phyloP scores from a whole-genome alignment of 345 rosid genomes.

The Aquilaria sinensis region DNA sequence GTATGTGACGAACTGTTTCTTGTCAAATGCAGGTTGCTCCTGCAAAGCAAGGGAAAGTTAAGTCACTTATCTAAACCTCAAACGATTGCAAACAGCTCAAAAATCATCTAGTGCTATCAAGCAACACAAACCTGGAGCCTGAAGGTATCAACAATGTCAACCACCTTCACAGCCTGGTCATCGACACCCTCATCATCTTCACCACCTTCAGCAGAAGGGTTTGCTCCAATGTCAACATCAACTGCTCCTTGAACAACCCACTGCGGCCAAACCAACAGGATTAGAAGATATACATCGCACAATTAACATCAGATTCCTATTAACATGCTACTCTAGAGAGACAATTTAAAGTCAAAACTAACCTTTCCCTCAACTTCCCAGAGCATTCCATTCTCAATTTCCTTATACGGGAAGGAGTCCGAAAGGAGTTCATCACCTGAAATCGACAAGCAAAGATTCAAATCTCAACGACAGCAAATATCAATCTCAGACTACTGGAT shows the following conservation, averaged over 20 bases:
- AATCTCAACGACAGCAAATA: background rate
- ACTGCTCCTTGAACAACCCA: constrained; percentile 83
- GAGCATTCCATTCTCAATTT: constrained; percentile 56
- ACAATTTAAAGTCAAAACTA: background rate
- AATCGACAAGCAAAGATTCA: constrained; percentile 4
- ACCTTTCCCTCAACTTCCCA: constrained; percentile 99
- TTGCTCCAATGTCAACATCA: constrained; percentile 86
- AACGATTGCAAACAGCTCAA: background rate
- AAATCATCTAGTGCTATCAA: background rate
- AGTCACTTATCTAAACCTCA: background rate
- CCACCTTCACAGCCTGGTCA: constrained; percentile 72
- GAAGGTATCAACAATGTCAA: constrained; percentile 97
- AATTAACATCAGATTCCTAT: background rate
- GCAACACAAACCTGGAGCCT: constrained; percentile 75
- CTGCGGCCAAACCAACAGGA: constrained; percentile 22
- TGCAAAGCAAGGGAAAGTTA: constrained; percentile 15
- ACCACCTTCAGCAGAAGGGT: constrained; percentile 92
- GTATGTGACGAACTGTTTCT: constrained; percentile 65
- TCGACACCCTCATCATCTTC: constrained; percentile 89
- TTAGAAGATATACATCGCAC: background rate
- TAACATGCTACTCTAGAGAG: background rate
- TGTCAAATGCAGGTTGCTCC: constrained; percentile 96
- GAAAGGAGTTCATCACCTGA: constrained; percentile 93
- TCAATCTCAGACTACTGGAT: too few species aligned
- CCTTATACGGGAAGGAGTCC: constrained; percentile 92